Evolutionary conservation across 495 filamentous ascomycete genomes (phyloP).

Genomic region (Clohesyomyces aquaticus): DNA sequence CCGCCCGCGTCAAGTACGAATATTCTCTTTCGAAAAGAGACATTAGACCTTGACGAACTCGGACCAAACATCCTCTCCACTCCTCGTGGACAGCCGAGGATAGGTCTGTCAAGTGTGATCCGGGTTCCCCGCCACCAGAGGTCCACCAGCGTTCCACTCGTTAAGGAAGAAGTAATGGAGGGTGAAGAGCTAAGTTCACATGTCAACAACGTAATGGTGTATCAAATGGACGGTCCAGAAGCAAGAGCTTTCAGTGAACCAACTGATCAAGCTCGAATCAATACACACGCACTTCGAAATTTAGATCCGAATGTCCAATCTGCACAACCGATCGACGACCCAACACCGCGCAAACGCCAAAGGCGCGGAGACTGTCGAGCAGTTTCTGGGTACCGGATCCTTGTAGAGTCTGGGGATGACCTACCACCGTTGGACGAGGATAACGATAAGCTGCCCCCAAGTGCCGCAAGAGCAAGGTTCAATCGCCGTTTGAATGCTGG

Average conservation of each 20-base stretch:
- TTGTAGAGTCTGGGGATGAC: slow-evolving; percentile 27
- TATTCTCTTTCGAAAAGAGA: slow-evolving; percentile 40
- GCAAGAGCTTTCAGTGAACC: slow-evolving; percentile 32
- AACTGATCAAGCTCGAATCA: not conserved
- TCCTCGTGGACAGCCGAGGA: slow-evolving; percentile 19
- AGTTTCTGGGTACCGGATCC: not conserved
- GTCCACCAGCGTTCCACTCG: slow-evolving; percentile 29
- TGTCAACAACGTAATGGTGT: not conserved
- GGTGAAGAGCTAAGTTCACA: not conserved
- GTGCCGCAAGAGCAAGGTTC: slow-evolving; percentile 21
- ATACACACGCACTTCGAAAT: slow-evolving; percentile 8
- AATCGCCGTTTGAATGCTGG: slow-evolving; percentile 11
- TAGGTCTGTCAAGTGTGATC: not conserved
- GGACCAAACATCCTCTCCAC: slow-evolving; percentile 32
- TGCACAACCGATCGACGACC: slow-evolving; percentile 1
- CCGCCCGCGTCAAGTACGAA: slow-evolving; percentile 18
- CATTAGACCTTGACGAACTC: slow-evolving; percentile 48
- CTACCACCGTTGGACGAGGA: slow-evolving; percentile 16
- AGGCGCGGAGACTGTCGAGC: slow-evolving; percentile 1
- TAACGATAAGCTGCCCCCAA: slow-evolving; percentile 5
- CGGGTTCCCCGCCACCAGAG: slow-evolving; percentile 31
- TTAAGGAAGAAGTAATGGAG: slow-evolving; percentile 23
- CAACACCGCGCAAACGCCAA: slow-evolving; percentile 16
- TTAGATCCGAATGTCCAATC: slow-evolving; percentile 28
- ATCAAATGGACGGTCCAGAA: not conserved